Conservation (phyloP, 2,329 filamentous ascomycete species). For the Elsinoe australis region DNA sequence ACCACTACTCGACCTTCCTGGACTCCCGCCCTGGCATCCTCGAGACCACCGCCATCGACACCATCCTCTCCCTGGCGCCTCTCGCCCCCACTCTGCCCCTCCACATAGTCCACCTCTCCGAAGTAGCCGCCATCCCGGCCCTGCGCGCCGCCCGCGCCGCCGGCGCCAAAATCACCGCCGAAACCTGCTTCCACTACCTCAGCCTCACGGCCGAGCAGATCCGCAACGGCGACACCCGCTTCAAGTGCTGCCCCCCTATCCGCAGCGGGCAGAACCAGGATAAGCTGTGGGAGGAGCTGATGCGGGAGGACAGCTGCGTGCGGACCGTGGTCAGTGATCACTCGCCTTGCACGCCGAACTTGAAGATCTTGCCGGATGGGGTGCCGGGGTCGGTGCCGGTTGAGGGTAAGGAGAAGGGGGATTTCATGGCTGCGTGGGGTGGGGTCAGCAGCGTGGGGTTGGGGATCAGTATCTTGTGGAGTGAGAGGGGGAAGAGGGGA, state of each 20-base stretch:
- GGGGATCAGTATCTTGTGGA: conserved; percentile 84
- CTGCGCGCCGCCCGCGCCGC: conserved; percentile 56
- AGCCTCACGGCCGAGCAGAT: conserved; percentile 76
- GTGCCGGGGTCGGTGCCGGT: conserved; percentile 43
- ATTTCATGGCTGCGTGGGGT: conserved; percentile 96
- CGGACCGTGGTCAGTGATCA: conserved; percentile 91
- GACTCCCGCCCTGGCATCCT: conserved; percentile 81
- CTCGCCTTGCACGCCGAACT: conserved; percentile 87
- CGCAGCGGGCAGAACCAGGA: conserved; percentile 75
- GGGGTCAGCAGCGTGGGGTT: conserved; percentile 92
- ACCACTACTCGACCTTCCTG: conserved; percentile 82
- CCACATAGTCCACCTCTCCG: conserved; percentile 86
- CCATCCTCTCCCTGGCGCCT: conserved; percentile 75
- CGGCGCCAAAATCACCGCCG: conserved; percentile 81
- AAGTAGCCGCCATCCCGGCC: conserved; percentile 44
- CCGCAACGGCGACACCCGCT: conserved; percentile 74
- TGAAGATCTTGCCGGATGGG: conserved; percentile 75
- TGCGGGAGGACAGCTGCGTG: conserved; percentile 65
- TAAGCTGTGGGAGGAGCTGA: conserved; percentile 75
- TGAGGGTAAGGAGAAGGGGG: conserved; percentile 48
- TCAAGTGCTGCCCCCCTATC: conserved; percentile 94
- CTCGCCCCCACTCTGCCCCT: conserved; percentile 74
- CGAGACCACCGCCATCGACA: conserved; percentile 81
- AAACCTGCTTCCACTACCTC: conserved; percentile 94
- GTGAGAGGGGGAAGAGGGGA: conserved; percentile 58